Evolutionary conservation across 2,329 filamentous ascomycete genomes (phyloP), one percentile per base, ranked within the genome.

Genomic region (Neofusicoccum laricinum): DNA sequence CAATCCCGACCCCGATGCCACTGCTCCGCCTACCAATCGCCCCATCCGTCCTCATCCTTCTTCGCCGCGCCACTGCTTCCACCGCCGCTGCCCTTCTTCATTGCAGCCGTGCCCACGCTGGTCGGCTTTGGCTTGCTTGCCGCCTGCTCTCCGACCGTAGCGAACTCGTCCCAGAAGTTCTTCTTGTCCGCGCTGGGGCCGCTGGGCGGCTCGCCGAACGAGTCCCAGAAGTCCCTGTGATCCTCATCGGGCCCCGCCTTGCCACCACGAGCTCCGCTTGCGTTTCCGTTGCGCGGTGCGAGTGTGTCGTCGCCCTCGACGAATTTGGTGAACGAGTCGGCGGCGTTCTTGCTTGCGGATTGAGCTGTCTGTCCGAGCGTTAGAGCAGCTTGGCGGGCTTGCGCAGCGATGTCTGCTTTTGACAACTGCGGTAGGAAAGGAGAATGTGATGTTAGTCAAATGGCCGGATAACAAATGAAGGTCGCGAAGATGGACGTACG

Each of bases 191-290:
- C 75, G 5, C 74, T 69, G 5, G 80, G 80, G 0, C 80, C 80
- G 32, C 73, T 72, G 0, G 87, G 89, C 30, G 89, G 77, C 32
- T 85, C 86, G 0, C 92, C 89, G 77, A 98, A 97, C 69, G 90
- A 90, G 75, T 97, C 93, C 93, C 93, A 97, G 78, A 97, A 97
- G 69, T 91, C 90, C 74, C 90, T 90, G 77, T 89, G 90, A 66
- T 88, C 62, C n/a, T 48, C 41, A 14, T 59, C 62, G 3, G 50
- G 62, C 21, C 51, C 51, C 3, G 11, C 25, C 46, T 55, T 63
- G 45, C 65, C 69, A 62, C 71, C 70, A 38, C 36, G 36, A 48
- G 79, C 41, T 8, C n/a, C 7, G 15, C 41, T 8, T 36, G 40
- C 72, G 19, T n/a, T 63, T 36, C 64, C 59, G 15, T 40, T 63